Evolutionary conservation across 192 early-diverging fungal species (phyloP).

Genomic region (Chytriomyces hyalinus): DNA sequence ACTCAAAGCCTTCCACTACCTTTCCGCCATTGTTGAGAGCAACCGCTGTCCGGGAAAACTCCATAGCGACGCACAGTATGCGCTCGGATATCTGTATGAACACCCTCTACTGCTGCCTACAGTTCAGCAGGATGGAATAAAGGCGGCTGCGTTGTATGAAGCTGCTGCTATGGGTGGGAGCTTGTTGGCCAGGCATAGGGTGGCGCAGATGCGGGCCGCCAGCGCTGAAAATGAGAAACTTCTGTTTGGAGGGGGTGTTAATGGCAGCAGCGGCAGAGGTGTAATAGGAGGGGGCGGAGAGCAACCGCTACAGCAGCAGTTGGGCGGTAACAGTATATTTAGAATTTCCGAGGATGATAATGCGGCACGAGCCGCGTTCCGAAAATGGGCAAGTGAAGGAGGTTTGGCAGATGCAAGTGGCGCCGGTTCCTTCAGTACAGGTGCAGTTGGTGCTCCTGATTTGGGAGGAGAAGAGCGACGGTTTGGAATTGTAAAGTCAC

Average conservation of each 20-base stretch:
- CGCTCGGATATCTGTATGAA: slow-evolving; percentile 4
- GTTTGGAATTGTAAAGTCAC: slow-evolving; percentile 8
- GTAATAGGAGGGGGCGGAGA: background rate
- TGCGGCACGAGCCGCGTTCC: background rate
- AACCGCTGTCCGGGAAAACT: background rate
- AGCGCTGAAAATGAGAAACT: background rate
- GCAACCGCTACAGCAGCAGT: too few relatives aligned
- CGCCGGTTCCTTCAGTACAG: background rate
- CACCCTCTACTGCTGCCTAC: background rate
- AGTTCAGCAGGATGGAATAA: background rate
- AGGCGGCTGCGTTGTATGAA: background rate
- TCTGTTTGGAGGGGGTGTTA: background rate
- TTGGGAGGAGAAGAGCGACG: background rate
- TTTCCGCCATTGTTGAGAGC: background rate
- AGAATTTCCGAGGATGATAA: background rate
- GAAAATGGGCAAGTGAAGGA: background rate
- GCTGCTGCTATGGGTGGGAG: background rate
- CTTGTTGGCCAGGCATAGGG: background rate
- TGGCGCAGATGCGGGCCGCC: background rate
- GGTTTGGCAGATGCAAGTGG: background rate
- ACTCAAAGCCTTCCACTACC: background rate
- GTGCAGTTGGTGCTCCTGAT: background rate
- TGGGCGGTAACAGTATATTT: too few relatives aligned
- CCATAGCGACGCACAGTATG: slow-evolving; percentile 1
- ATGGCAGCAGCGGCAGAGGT: background rate